These are phyloP conservation scores for Neocatenulostroma microsporum DNA, from an alignment of 2,329 filamentous ascomycete genomes.

Conservation along the genomic window DNA sequence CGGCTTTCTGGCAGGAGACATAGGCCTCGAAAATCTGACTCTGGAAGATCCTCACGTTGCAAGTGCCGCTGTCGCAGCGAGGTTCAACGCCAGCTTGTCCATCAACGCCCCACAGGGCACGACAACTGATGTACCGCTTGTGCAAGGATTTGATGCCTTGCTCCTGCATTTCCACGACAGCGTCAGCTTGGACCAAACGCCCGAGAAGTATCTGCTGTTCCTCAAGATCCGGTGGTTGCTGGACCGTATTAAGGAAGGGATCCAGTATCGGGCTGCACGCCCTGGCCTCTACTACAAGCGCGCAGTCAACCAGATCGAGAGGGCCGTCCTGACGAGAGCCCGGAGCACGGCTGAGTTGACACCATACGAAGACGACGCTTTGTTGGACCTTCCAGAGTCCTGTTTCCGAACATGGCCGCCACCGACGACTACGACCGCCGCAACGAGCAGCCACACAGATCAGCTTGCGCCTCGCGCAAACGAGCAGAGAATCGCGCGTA, in stretches of 20 bases:
- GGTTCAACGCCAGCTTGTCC: slow-evolving; percentile 5
- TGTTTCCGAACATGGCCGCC: slow-evolving; percentile 12
- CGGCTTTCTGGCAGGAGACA: slow-evolving; percentile 9
- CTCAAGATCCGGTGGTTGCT: slow-evolving; percentile 19
- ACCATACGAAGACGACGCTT: slow-evolving; percentile 11
- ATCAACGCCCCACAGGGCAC: slow-evolving; percentile 8
- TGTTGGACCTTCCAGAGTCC: slow-evolving; percentile 10
- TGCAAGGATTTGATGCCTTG: slow-evolving; percentile 15
- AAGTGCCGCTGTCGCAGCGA: slow-evolving; percentile 10
- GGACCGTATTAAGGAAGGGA: slow-evolving; percentile 9
- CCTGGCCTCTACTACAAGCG: slow-evolving; percentile 18
- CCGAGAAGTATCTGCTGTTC: slow-evolving; percentile 15
- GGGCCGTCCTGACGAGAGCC: slow-evolving; percentile 11
- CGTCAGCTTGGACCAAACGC: slow-evolving; percentile 9
- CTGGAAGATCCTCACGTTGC: slow-evolving; percentile 7
- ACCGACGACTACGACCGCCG: background rate
- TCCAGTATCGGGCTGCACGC: slow-evolving; percentile 11
- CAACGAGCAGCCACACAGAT: slow-evolving; percentile 12
- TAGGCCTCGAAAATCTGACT: slow-evolving; percentile 1
- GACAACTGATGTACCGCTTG: slow-evolving; percentile 10
- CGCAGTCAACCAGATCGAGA: slow-evolving; percentile 16
- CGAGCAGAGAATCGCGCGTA: slow-evolving; percentile 11
- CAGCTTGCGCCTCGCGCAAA: slow-evolving; percentile 13
- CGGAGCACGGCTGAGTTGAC: slow-evolving; percentile 10
- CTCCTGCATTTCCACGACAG: slow-evolving; percentile 15